Conservation (phyloP, 345 rosid genomes). For the Citrus medica region DNA sequence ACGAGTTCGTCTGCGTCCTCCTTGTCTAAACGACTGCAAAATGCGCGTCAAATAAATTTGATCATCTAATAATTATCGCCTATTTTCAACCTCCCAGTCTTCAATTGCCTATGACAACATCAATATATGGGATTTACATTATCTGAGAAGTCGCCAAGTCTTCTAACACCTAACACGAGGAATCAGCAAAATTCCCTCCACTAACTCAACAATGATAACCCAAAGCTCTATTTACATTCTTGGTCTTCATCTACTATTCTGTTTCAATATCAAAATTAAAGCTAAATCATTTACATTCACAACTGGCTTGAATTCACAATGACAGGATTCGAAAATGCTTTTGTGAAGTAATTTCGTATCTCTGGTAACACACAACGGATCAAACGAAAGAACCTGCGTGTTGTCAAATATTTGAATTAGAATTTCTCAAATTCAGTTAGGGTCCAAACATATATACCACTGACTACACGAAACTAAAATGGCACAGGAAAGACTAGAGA, state of each 20-base stretch:
- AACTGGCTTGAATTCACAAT: conserved; percentile 19
- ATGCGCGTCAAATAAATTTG: not conserved
- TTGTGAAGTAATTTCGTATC: conserved; percentile 36
- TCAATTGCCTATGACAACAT: not conserved
- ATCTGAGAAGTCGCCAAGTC: not conserved
- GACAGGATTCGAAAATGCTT: conserved; percentile 35
- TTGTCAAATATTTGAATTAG: not conserved
- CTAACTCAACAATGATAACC: not conserved
- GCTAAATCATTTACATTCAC: conserved; percentile 15
- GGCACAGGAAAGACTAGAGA: not conserved
- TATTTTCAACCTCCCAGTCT: not conserved
- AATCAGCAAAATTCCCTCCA: not conserved
- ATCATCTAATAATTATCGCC: not conserved
- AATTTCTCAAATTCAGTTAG: not conserved
- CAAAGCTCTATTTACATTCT: conserved; percentile 20
- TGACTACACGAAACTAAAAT: not conserved
- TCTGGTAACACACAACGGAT: conserved; percentile 51
- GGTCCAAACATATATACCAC: not conserved
- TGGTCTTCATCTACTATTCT: not conserved
- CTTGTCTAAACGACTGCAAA: not conserved
- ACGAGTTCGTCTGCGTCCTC: not conserved
- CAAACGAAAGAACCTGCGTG: conserved; percentile 47
- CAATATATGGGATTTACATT: not conserved
- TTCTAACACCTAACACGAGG: not conserved
- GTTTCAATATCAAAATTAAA: not conserved